These are phyloP conservation scores for Penicillium coprophilum DNA, from an alignment of 495 filamentous ascomycete genomes.

Conservation along the genomic window DNA sequence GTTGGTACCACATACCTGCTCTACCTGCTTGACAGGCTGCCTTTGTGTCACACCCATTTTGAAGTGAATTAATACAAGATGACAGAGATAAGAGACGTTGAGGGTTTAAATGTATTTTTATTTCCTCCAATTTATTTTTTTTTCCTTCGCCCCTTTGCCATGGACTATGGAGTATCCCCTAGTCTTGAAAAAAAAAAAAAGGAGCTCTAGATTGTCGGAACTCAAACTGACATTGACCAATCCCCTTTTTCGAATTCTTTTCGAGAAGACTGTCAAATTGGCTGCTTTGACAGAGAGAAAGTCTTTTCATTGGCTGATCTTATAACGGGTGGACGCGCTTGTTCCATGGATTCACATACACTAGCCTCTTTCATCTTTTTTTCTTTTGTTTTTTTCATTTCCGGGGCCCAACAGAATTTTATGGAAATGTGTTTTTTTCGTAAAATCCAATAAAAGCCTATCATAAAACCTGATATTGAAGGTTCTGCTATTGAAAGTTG, in stretches of 20 bases:
- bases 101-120: neutral
- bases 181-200: slow-evolving; percentile 4
- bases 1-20: neutral
- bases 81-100: neutral
- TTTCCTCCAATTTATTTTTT: slow-evolving; percentile 1
- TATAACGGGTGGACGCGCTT: slow-evolving; percentile 1
- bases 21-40: slow-evolving; percentile 6
- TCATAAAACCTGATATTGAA: too few relatives aligned
- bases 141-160: slow-evolving; percentile 4
- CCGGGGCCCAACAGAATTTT: slow-evolving; percentile 7
- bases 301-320: neutral
- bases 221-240: neutral
- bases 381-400: slow-evolving; percentile 12
- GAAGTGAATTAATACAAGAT: neutral
- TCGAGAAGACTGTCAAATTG: slow-evolving; percentile 13
- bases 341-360: slow-evolving; percentile 9
- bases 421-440: neutral
- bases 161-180: slow-evolving; percentile 8
- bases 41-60: slow-evolving; percentile 7
- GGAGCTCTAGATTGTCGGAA: slow-evolving; percentile 8
- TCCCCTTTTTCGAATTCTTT: slow-evolving; percentile 7
- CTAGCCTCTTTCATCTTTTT: slow-evolving; percentile 6
- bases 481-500: too few relatives aligned
- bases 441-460: neutral
- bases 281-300: slow-evolving; percentile 1